A percentile compares a stretch with the other conserved stretches of the same genome.
Evolutionary conservation across 2,329 filamentous ascomycete genomes (phyloP).

Genomic region (Trichoderma aggressivum): DNA sequence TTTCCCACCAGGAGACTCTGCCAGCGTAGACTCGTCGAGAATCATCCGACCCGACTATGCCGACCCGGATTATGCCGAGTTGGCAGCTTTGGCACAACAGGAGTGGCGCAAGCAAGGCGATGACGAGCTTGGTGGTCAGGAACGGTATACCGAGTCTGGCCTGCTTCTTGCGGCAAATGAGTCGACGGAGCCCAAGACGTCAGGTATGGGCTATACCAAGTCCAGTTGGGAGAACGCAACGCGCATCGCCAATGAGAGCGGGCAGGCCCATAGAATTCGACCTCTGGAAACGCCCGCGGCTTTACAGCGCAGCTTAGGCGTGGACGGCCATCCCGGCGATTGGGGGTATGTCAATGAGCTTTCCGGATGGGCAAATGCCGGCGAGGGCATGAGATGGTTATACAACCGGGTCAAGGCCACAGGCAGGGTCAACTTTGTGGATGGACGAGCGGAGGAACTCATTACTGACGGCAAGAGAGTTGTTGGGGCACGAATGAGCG

Average conservation of each 20-base stretch:
- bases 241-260: conserved; percentile 41
- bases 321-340: conserved; percentile 52
- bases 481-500: conserved; percentile 50
- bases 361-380: conserved; percentile 80
- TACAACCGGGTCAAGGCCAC: conserved; percentile 52
- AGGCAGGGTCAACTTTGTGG: conserved; percentile 54
- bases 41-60: conserved; percentile 76
- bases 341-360: conserved; percentile 71
- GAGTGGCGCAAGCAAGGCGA: conserved; percentile 62
- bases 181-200: conserved; percentile 35
- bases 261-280: conserved; percentile 39
- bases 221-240: conserved; percentile 60
- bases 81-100: conserved; percentile 68
- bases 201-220: conserved; percentile 56
- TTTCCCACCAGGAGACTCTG: conserved; percentile 58
- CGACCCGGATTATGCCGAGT: conserved; percentile 68
- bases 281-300: conserved; percentile 44
- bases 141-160: conserved; percentile 68
- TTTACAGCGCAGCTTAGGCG: conserved; percentile 45
- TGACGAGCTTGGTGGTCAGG: conserved; percentile 56
- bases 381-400: conserved; percentile 64
- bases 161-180: conserved; percentile 61
- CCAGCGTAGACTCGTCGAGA: conserved; percentile 61
- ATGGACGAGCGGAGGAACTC: conserved; percentile 46
- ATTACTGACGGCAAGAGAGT: conserved; percentile 39